phyloP scores from a whole-genome alignment of 2,329 filamentous ascomycete species.

The Beauveria medogensis region DNA sequence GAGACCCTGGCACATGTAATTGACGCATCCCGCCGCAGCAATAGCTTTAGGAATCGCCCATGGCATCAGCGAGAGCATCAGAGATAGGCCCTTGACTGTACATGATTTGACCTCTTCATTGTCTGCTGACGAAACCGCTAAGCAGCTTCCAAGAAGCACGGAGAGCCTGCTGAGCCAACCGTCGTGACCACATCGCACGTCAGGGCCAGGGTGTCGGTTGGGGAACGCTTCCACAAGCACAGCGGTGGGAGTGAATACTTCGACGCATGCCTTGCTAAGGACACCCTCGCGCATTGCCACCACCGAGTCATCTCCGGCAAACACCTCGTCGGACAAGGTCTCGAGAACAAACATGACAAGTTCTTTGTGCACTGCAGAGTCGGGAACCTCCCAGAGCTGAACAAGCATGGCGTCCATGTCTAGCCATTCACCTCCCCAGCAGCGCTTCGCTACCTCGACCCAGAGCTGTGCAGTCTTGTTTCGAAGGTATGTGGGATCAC shows the following conservation, averaged over 20 bases:
- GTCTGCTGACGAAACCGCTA: conserved; percentile 55
- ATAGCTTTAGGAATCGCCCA: conserved; percentile 87
- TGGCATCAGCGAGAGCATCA: conserved; percentile 69
- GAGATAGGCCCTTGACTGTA: conserved; percentile 67
- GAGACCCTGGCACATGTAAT: conserved; percentile 62
- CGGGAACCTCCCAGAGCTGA: conserved; percentile 67
- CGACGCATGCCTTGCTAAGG: conserved; percentile 82
- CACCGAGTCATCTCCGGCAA: conserved; percentile 80
- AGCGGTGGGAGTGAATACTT: conserved; percentile 77
- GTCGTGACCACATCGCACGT: conserved; percentile 69
- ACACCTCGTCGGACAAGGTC: conserved; percentile 87
- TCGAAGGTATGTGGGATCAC: conserved; percentile 74
- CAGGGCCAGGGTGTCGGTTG: conserved; percentile 57
- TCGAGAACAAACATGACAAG: conserved; percentile 84
- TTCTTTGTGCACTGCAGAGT: conserved; percentile 62
- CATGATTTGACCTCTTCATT: conserved; percentile 62
- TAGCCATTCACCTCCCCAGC: conserved; percentile 88
- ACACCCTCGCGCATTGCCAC: conserved; percentile 75
- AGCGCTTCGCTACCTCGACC: conserved; percentile 89
- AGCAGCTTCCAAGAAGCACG: conserved; percentile 63
- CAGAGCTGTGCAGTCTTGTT: conserved; percentile 94
- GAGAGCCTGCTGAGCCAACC: conserved; percentile 81
- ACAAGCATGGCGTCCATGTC: conserved; percentile 85
- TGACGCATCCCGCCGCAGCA: conserved; percentile 59
- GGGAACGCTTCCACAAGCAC: conserved; percentile 72